A percentile compares a stretch with the other conserved stretches of the same genome.
phyloP scores from a whole-genome alignment of 192 early-diverging fungal genomes.

The Radiomyces spectabilis region DNA sequence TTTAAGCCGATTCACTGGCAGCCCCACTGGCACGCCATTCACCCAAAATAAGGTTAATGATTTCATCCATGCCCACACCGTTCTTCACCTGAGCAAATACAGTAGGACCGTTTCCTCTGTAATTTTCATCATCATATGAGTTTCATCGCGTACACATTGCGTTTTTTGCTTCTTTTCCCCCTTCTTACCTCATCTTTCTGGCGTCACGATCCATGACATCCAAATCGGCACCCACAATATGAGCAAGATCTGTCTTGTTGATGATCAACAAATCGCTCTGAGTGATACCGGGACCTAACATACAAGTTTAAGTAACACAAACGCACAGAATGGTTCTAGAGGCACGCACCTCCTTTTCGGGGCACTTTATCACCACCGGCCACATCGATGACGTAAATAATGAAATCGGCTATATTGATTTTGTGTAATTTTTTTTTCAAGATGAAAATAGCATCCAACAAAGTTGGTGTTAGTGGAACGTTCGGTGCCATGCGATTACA shows the following conservation, averaged over 20 bases:
- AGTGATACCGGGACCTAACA: conserved; percentile 82
- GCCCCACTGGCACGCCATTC: conserved; percentile 50
- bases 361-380: conserved; percentile 97
- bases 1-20: neutral
- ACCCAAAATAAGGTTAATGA: conserved; percentile 69
- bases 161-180: too few relatives aligned
- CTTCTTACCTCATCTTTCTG: conserved; percentile 69
- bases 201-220: conserved; percentile 89
- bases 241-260: conserved; percentile 95
- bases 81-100: conserved; percentile 92
- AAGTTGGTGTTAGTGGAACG: neutral
- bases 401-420: conserved; percentile 80
- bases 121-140: too few relatives aligned
- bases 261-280: conserved; percentile 91
- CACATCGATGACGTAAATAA: conserved; percentile 97
- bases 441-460: neutral
- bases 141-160: too few relatives aligned
- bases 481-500: neutral
- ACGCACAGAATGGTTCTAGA: neutral
- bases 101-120: conserved; percentile 74
- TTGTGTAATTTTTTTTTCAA: too few relatives aligned
- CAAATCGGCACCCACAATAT: conserved; percentile 85
- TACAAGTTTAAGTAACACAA: neutral
- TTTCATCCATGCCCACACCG: conserved; percentile 73
- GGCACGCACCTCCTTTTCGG: conserved; percentile 78